These are phyloP conservation scores for Aspergillus spinulosporus DNA, from an alignment of 2,329 filamentous ascomycete species.

Conservation along the genomic window DNA sequence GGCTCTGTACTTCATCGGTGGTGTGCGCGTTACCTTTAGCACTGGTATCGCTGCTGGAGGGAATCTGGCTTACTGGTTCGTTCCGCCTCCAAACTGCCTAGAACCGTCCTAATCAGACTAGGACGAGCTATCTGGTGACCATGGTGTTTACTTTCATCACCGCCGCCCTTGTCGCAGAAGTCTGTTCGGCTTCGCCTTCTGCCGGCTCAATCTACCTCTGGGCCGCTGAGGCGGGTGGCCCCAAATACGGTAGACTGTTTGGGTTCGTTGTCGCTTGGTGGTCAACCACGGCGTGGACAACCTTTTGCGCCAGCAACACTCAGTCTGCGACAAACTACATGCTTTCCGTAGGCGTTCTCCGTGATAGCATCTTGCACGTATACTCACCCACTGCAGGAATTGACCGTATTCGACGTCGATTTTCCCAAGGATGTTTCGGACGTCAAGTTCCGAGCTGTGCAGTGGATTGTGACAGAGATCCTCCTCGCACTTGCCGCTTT, in stretches of 20 bases:
- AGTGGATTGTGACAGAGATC: slow-evolving; percentile 60
- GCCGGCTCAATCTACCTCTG: slow-evolving; percentile 63
- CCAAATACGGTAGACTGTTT: slow-evolving; percentile 56
- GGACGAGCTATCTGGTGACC: slow-evolving; percentile 62
- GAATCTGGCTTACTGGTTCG: slow-evolving; percentile 61
- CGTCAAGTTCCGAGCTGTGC: slow-evolving; percentile 60
- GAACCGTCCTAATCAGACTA: slow-evolving; percentile 24
- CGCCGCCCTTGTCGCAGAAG: slow-evolving; percentile 60
- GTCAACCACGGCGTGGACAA: slow-evolving; percentile 64
- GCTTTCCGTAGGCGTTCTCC: slow-evolving; percentile 45
- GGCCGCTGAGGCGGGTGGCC: slow-evolving; percentile 61
- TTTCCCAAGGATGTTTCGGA: slow-evolving; percentile 55
- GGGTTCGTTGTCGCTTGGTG: slow-evolving; percentile 66
- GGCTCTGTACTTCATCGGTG: slow-evolving; percentile 62
- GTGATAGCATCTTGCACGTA: not conserved
- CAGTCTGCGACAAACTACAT: slow-evolving; percentile 55
- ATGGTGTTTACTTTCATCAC: slow-evolving; percentile 63
- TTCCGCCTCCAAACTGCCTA: not conserved
- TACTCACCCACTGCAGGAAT: slow-evolving; percentile 45
- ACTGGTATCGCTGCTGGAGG: slow-evolving; percentile 63
- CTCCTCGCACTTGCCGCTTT: slow-evolving; percentile 53
- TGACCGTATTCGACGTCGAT: slow-evolving; percentile 57
- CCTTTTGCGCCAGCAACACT: slow-evolving; percentile 57
- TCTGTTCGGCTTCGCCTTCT: slow-evolving; percentile 60
- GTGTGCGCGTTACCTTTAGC: slow-evolving; percentile 61